phyloP scores from a whole-genome alignment of 2,329 filamentous ascomycete genomes.

The Acrocalymma vagum region DNA sequence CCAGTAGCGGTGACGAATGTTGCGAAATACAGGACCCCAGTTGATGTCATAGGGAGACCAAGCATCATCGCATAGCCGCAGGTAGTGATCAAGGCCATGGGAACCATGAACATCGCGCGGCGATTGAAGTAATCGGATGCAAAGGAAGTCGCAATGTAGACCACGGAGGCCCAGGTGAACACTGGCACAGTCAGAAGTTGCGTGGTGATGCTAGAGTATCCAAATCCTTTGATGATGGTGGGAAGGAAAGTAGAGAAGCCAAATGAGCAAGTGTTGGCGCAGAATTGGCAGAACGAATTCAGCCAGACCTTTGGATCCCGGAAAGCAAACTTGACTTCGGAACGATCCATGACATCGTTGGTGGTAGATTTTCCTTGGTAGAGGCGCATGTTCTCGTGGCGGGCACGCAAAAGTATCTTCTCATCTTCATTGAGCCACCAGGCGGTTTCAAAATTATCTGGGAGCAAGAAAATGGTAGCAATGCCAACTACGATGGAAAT shows the following conservation, averaged over 20 bases:
- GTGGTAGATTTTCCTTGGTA: conserved; percentile 64
- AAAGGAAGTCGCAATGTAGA: conserved; percentile 31
- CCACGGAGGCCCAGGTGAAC: conserved; percentile 26
- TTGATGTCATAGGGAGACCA: conserved; percentile 33
- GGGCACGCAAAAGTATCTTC: conserved; percentile 58
- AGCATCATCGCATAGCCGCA: conserved; percentile 57
- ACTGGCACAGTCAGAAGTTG: conserved; percentile 37
- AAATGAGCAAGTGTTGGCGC: conserved; percentile 21
- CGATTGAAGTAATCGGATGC: conserved; percentile 25
- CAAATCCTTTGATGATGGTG: conserved; percentile 30
- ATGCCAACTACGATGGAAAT: conserved; percentile 59
- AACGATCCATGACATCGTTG: conserved; percentile 88
- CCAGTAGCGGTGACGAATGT: conserved; percentile 61
- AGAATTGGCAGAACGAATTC: conserved; percentile 60
- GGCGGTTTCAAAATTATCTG: conserved; percentile 56
- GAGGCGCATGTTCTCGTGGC: conserved; percentile 55
- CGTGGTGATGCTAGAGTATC: conserved; percentile 25
- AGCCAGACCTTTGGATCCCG: conserved; percentile 59
- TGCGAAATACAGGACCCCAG: conserved; percentile 56
- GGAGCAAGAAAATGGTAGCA: conserved; percentile 59
- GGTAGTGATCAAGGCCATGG: conserved; percentile 44
- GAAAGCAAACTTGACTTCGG: conserved; percentile 87
- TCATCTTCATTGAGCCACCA: conserved; percentile 60
- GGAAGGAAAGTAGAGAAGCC: conserved; percentile 31
- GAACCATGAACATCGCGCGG: conserved; percentile 28